Conservation (phyloP, 1,139 yeast species). For the Torulaspora globosa region DNA sequence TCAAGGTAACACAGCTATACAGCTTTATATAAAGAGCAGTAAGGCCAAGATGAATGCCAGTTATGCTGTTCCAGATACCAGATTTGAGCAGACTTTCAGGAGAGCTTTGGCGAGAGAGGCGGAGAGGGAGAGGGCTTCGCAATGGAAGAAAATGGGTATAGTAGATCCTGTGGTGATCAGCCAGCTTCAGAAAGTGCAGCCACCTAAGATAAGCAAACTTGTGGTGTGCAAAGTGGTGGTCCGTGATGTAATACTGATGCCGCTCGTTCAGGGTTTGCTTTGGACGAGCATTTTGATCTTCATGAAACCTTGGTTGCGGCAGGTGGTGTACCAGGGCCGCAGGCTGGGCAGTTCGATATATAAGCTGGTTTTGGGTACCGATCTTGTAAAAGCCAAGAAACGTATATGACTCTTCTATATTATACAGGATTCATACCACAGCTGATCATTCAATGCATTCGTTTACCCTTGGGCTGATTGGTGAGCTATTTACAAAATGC, state of each 20-base stretch:
- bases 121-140: constrained; percentile 18
- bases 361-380: constrained; percentile 17
- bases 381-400: constrained; percentile 12
- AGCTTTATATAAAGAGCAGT: background rate
- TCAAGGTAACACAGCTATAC: background rate
- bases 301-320: constrained; percentile 42
- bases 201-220: constrained; percentile 10
- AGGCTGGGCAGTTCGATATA: constrained; percentile 20
- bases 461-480: constrained; percentile 2
- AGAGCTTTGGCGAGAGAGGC: constrained; percentile 42
- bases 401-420: constrained; percentile 8
- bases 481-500: constrained; percentile 14
- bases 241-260: constrained; percentile 66
- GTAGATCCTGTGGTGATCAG: constrained; percentile 11
- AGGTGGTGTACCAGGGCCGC: constrained; percentile 32
- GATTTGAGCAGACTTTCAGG: constrained; percentile 59
- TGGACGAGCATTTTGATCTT: constrained; percentile 44
- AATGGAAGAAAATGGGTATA: constrained; percentile 15
- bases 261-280: constrained; percentile 55
- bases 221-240: constrained; percentile 51
- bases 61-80: constrained; percentile 53
- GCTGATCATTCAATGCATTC: constrained; percentile 9
- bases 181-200: constrained; percentile 13
- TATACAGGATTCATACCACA: constrained; percentile 8
- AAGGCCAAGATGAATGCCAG: constrained; percentile 9